phyloP scores from a whole-genome alignment of 352 stramenopile genomes.

The Peronosclerospora sorghi region DNA sequence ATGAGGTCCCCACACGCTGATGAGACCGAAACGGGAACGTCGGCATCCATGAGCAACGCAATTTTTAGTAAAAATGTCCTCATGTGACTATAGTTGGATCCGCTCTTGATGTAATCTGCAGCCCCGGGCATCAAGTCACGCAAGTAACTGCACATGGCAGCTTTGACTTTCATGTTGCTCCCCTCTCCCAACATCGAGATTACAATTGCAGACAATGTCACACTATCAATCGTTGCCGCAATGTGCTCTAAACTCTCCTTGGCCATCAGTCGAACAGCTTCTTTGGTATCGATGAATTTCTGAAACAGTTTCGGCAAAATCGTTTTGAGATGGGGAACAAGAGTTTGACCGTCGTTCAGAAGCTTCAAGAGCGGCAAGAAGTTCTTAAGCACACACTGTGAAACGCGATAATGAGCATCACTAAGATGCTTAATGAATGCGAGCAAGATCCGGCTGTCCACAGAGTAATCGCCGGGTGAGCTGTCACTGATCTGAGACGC shows the following conservation, averaged over 20 bases:
- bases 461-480: slow-evolving; percentile 17
- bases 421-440: slow-evolving; percentile 53
- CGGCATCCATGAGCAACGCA: slow-evolving; percentile 47
- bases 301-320: slow-evolving; percentile 60
- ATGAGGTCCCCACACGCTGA: slow-evolving; percentile 51
- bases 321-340: slow-evolving; percentile 41
- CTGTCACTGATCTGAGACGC: slow-evolving; percentile 4
- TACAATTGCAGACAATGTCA: slow-evolving; percentile 31
- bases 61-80: slow-evolving; percentile 59
- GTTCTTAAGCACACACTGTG: slow-evolving; percentile 50
- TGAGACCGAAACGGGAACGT: slow-evolving; percentile 46
- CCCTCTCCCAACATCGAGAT: slow-evolving; percentile 59
- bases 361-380: slow-evolving; percentile 45
- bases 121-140: slow-evolving; percentile 39
- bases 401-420: slow-evolving; percentile 66
- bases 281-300: slow-evolving; percentile 69
- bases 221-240: slow-evolving; percentile 32
- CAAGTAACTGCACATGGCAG: slow-evolving; percentile 55
- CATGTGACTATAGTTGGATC: slow-evolving; percentile 54
- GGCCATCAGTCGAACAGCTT: slow-evolving; percentile 34
- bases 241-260: slow-evolving; percentile 58
- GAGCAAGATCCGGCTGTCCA: slow-evolving; percentile 45
- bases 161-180: slow-evolving; percentile 73
- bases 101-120: slow-evolving; percentile 48
- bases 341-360: slow-evolving; percentile 21